Evolutionary conservation across 345 rosid species (phyloP).

Genomic region (Populus euphratica): DNA sequence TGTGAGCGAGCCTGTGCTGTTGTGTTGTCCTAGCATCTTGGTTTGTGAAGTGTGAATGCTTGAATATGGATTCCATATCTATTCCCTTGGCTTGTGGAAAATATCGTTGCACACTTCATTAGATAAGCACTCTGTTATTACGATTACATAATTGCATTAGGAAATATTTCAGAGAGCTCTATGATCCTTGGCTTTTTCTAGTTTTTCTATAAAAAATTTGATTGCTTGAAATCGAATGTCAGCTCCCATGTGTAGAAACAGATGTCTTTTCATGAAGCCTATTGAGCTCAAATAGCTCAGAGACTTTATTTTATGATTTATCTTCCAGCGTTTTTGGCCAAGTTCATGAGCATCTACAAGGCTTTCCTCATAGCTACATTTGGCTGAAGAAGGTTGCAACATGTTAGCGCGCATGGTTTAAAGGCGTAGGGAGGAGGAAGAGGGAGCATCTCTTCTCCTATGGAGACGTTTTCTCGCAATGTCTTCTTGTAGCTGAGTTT

Average conservation of each 20-base stretch:
- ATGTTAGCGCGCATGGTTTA: background rate
- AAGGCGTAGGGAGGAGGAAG: no score
- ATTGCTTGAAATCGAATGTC: no score
- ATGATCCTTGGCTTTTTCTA: background rate
- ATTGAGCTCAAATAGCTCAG: background rate
- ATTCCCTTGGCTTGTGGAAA: no score
- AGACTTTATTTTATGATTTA: background rate
- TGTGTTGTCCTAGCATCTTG: background rate
- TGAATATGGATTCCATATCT: background rate
- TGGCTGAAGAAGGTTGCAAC: constrained; percentile 44
- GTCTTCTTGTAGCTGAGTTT: background rate
- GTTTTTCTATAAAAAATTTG: no score
- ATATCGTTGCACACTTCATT: no score
- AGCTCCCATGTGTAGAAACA: background rate
- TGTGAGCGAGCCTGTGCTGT: background rate
- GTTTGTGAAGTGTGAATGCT: background rate
- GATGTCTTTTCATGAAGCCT: background rate
- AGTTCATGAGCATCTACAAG: constrained; percentile 92
- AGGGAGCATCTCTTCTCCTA: background rate
- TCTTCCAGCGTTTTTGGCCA: constrained; percentile 81
- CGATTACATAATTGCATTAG: background rate
- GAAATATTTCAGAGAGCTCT: background rate
- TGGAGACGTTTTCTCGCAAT: background rate
- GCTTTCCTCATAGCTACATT: constrained; percentile 76
- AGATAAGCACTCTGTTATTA: no score